Percentiles rank a stretch among this genome's conserved stretches.
phyloP scores from a whole-genome alignment of 2,329 filamentous ascomycete species.

The Colletotrichum lindemuthianum region DNA sequence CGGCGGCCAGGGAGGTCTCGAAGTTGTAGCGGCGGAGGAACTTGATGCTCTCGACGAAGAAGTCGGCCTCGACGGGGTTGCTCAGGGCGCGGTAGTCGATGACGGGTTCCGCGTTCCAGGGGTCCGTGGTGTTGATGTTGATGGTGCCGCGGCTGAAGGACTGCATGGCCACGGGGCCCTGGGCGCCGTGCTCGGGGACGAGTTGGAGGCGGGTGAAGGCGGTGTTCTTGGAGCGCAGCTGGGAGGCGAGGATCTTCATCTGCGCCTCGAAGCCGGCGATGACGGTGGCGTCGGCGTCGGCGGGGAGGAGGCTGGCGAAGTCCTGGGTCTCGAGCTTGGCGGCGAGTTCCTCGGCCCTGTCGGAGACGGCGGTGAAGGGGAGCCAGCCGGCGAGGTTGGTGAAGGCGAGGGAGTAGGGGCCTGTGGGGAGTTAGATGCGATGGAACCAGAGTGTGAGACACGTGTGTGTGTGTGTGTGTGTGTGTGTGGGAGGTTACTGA shows the following conservation, averaged over 20 bases:
- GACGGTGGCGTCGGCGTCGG: conserved; percentile 45
- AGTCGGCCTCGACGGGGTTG: conserved; percentile 51
- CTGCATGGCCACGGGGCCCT: conserved; percentile 43
- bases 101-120: conserved; percentile 46
- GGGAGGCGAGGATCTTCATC: conserved; percentile 48
- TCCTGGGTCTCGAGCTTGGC: conserved; percentile 45
- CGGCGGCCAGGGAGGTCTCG: conserved; percentile 47
- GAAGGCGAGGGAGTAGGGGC: conserved; percentile 46
- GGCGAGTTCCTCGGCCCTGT: conserved; percentile 45
- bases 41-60: conserved; percentile 50
- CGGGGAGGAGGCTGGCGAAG: conserved; percentile 45
- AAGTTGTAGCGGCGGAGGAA: conserved; percentile 49
- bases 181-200: conserved; percentile 36
- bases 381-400: conserved; percentile 49
- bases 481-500: neutral
- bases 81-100: conserved; percentile 51
- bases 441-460: neutral
- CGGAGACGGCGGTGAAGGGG: conserved; percentile 47
- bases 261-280: conserved; percentile 50
- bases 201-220: conserved; percentile 45
- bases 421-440: neutral
- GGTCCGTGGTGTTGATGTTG: conserved; percentile 51
- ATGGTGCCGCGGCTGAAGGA: conserved; percentile 50
- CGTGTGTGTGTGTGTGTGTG: too few species aligned
- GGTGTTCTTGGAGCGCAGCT: conserved; percentile 47